Base-by-base conservation (phyloP, 106 monocot species). In the Dioscorea alata region DNA sequence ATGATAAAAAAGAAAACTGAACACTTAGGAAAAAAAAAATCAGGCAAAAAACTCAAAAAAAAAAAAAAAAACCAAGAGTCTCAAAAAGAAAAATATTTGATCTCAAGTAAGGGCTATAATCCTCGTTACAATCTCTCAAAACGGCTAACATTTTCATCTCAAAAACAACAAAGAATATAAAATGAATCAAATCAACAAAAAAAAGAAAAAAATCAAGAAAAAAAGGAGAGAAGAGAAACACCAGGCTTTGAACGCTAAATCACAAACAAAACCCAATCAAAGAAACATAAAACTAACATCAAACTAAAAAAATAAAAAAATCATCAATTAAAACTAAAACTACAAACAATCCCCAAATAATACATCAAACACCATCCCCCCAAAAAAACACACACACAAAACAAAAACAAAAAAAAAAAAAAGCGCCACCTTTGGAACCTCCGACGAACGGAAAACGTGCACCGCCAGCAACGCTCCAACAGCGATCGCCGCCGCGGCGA, bases 381-480 rank as follows among this genome's bases (percentile, higher is more conserved):
- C 34, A 34, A 60, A 4, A 17, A 10, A n/a, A n/a, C n/a, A n/a
- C n/a, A n/a, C n/a, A n/a, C n/a, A n/a, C n/a, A n/a, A n/a, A 33
- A 63, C n/a, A 51, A 50, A 62, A 18, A 20, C n/a, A 65, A 73
- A 18, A 33, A 4, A 12, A 54, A 4, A 48, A 48, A 12, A 49
- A 4, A 51, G 17, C 2, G 25, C 13, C 57, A 88, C 87, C 85
- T 88, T 85, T 48, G 71, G 60, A 65, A 80, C 42, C 23, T 23
- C 31, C 23, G 77, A 51, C 49, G 75, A 62, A n/a, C 88, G 81
- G 23, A 65, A 76, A 23, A 86, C 74, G 71, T 92, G 80, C 12
- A 63, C 75, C 62, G 74, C 63, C 33, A 89, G 60, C 52, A 93
- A 69, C 28, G 81, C 78, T 34, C 49, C 78, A 33, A 81, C 24